phyloP scores from a whole-genome alignment of 2,329 filamentous ascomycete species.

The Botrytis fabae region DNA sequence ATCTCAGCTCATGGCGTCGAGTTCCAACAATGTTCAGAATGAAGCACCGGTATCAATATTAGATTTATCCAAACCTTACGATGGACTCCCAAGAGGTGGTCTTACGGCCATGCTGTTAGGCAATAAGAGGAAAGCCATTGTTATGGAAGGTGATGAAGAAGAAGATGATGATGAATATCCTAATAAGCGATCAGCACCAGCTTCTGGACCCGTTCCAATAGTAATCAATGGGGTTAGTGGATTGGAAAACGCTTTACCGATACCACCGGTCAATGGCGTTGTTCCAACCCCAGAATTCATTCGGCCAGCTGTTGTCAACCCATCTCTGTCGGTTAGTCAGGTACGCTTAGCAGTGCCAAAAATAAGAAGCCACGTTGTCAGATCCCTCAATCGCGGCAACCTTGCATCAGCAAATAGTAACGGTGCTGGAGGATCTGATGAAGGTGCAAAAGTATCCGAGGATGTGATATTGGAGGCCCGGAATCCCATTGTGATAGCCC shows the following conservation, averaged over 20 bases:
- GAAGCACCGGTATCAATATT: constrained; percentile 80
- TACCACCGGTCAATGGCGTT: constrained; percentile 59
- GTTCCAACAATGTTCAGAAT: constrained; percentile 62
- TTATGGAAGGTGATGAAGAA: constrained; percentile 52
- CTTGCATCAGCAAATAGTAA: constrained; percentile 43
- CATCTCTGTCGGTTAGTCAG: constrained; percentile 77
- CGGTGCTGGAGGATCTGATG: constrained; percentile 51
- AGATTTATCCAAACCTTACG: constrained; percentile 90
- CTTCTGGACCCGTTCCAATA: constrained; percentile 70
- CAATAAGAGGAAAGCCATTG: constrained; percentile 83
- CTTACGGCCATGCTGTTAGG: constrained; percentile 83
- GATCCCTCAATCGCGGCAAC: constrained; percentile 71
- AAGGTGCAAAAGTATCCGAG: constrained; percentile 62
- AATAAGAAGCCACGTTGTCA: constrained; percentile 77
- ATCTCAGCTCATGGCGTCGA: constrained; percentile 79
- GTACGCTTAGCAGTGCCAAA: constrained; percentile 85
- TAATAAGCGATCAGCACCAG: constrained; percentile 59
- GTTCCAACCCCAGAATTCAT: constrained; percentile 78
- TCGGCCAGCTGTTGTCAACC: constrained; percentile 82
- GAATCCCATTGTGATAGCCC: constrained; percentile 66
- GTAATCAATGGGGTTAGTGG: constrained; percentile 76
- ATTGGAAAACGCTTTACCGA: constrained; percentile 70
- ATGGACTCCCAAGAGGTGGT: constrained; percentile 87
- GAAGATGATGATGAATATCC: constrained; percentile 66
- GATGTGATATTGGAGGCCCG: constrained; percentile 84